Base-by-base conservation (phyloP, 176 grass and related monocot species). In the Raddia distichophylla region DNA sequence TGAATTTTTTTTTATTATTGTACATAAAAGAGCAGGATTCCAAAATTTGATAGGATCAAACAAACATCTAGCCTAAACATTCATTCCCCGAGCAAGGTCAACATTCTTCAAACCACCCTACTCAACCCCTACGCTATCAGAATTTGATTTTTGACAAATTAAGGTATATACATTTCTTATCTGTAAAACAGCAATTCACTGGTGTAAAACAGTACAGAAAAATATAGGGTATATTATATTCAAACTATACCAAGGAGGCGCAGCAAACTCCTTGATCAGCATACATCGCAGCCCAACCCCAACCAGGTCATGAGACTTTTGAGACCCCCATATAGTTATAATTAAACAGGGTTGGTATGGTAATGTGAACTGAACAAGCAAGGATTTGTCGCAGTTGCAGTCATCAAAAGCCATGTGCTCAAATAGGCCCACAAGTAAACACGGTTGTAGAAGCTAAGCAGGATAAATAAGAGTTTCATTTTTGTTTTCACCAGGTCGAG, bases 71-170 rank as follows among this genome's bases (percentile, higher is more conserved):
- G n/a, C n/a, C n/a, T n/a, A n/a, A n/a, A n/a, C 79, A 59, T 27
- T 27, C 27, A 2, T 5, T 76, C 10, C 5, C 0, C 34, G 19
- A 42, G 22, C 15, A 7, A 4, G 53, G 42, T 60, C 5, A 59
- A 10, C 6, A 59, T 76, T 37, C 18, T 51, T 74, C 61, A 16
- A 60, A 22, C 53, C 0, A 83, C 6, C 15, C 48, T 64, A 74
- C 7, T 64, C n/a, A 17, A 83, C 2, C 64, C 64, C 18, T 74
- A 11, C 5, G 0, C 17, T 17, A 44, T 46, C 33, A 46, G 35
- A 52, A 74, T 35, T 55, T 63, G 14, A 33, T 5, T 77, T 77
- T 16, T 77, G 22, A 63, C 12, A 17, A 77, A 32, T 17, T 63
- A 62, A 49, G 3, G 18, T 35, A 35, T 16, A 12, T 16, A 64